Base-by-base conservation (phyloP, 2,329 filamentous ascomycete genomes). In the Diaporthe sp. region DNA sequence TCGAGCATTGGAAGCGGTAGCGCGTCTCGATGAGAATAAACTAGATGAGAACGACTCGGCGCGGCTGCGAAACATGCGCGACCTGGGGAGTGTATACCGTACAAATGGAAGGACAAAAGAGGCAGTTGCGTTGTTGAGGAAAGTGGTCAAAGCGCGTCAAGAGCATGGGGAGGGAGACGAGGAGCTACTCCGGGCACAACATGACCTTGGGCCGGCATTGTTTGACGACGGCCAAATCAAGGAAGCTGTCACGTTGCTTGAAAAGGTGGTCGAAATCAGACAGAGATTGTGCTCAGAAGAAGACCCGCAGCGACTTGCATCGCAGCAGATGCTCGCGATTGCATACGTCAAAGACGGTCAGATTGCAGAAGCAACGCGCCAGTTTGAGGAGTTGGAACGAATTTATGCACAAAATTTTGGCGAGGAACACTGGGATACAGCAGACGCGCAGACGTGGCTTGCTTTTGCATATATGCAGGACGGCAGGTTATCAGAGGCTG, bases 361-460 rank as follows among this genome's bases (percentile, higher is more conserved):
- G 44, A 8, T 51, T 49, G 42, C 5, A 13, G 28, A 67, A 49
- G 61, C 20, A 28, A 51, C 28, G 28, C 17, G 6, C 20, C 28
- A 9, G 6, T 34, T 67, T 17, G 61, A 67, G 39, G 42, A 67
- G 25, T 20, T 37, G 4, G 9, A 1, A 10, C 17, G 10, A 20
- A 1, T 13, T 13, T 2, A 7, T 2, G 28, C 20, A 67, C 42
- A n/a, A 10, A 37, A 6, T 44, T 10, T n/a, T 3, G 61, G 61
- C 42, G 28, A 67, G 20, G 25, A 67, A 34, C 42, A 67, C 28
- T 20, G 0, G 2, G 0, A 25, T 0, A 51, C 61, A 15, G 17
- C 17, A 15, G 0, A 0, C 3, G 7, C 20, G 28, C 61, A n/a
- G 5, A 2, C 0, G 0, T 49, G 20, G 25, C 61, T 67, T 37